These are phyloP conservation scores for Fusarium poae DNA, from an alignment of 2,329 filamentous ascomycete species.

Conservation along the genomic window DNA sequence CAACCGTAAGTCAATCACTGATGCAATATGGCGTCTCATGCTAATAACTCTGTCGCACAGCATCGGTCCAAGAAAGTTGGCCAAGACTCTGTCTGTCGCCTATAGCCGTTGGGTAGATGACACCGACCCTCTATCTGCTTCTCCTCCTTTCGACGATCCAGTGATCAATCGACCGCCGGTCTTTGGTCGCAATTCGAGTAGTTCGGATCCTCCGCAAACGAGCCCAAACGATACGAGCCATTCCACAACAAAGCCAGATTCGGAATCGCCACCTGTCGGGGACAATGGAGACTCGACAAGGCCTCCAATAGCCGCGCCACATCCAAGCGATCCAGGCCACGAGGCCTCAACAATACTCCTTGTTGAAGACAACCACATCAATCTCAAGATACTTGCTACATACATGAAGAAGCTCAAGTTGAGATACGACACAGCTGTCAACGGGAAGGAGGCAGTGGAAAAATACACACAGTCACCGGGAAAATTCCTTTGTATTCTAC, in stretches of 20 bases:
- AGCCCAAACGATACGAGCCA: no score
- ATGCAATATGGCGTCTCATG: no score
- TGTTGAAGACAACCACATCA: constrained; percentile 12
- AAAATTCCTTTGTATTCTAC: background rate
- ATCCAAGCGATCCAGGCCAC: no score
- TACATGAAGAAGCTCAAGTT: constrained; percentile 6
- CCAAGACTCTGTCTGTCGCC: background rate
- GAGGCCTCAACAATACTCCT: background rate
- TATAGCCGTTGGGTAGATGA: background rate
- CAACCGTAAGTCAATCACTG: constrained; percentile 4
- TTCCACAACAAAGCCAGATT: no score
- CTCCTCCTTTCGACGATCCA: background rate
- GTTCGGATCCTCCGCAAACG: no score
- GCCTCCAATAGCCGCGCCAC: background rate
- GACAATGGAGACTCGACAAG: no score
- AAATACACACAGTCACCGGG: background rate
- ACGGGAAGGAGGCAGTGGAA: constrained; percentile 5
- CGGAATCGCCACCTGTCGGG: no score
- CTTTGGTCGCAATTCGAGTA: no score
- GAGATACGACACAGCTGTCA: background rate
- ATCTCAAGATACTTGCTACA: background rate
- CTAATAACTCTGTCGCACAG: background rate
- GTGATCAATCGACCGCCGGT: no score
- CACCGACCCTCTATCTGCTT: background rate
- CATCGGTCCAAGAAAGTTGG: constrained; percentile 2